Evolutionary conservation across 2,329 filamentous ascomycete species (phyloP), one percentile per base, ranked within the genome.

Genomic region (Coniochaeta prunicola): DNA sequence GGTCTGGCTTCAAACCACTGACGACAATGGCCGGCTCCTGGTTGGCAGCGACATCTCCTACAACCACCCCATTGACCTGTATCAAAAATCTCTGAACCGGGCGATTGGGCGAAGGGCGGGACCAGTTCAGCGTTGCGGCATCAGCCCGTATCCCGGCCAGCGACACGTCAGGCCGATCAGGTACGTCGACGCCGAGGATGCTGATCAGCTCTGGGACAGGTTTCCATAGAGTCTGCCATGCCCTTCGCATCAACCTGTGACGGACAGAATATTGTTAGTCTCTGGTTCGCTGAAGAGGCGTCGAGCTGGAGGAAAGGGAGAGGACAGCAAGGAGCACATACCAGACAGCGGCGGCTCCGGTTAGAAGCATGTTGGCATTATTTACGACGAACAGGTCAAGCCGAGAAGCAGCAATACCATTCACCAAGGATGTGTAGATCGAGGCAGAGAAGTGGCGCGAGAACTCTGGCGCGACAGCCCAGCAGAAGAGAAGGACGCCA

Each of bases 1-100:
- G 90, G 64, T 89, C 87, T 0, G 94, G 92, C 66, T 89, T 87
- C 8, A 99, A 80, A 40, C 92, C 91, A 33, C 89, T 92, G 58
- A 99, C 92, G 53, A 90, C 92, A 57, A 97, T 92, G n/a, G 91
- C 90, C 0, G 89, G 91, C 71, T 96, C 91, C 64, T 85, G 83
- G 66, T 86, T 85, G 63, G 85, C 70, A n/a, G 70, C 87, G 50
- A 92, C 91, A 68, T 96, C 91, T 66, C 92, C 94, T 64, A 97
- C 90, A 91, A 91, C 91, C 48, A 93, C 87, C 45, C 93, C 93
- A 73, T 99, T 97, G 64, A 99, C 87, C 71, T 96, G 91, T 57
- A 99, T 91, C 53, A 93, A 82, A 70, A 96, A 94, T 74, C 92
- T 96, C 57, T 91, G 83, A 58, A 96, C 89, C 2, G 89, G 82